These are phyloP conservation scores for Lactarius hatsudake DNA, from an alignment of 768 basidiomycete species.

Conservation along the genomic window DNA sequence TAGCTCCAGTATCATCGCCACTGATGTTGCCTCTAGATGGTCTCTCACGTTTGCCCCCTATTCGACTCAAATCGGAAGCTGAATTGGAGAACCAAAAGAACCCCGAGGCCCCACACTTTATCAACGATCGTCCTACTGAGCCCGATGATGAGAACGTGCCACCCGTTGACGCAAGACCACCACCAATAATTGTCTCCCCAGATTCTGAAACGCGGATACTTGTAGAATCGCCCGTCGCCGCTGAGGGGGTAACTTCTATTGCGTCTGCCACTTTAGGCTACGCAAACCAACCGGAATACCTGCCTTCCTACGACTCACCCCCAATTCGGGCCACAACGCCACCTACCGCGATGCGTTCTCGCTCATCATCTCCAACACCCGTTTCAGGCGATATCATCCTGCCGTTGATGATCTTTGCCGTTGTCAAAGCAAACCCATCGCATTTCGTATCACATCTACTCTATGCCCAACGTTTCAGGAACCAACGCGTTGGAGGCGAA, in stretches of 20 bases:
- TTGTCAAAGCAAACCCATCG: conserved; percentile 89
- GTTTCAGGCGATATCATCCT: conserved; percentile 88
- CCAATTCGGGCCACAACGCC: conserved; percentile 8
- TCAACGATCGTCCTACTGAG: conserved; percentile 9
- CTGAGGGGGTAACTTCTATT: conserved; percentile 11
- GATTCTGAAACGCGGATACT: conserved; percentile 23
- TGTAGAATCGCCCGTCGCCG: conserved; percentile 12
- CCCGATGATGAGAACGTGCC: conserved; percentile 19
- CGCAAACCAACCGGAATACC: background rate
- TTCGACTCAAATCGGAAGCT: conserved; percentile 70
- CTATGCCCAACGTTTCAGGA: conserved; percentile 58
- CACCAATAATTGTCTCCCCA: conserved; percentile 30
- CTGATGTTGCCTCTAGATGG: conserved; percentile 49
- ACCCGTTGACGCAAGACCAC: conserved; percentile 18
- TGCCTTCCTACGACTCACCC: background rate
- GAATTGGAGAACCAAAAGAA: conserved; percentile 40
- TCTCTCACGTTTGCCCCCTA: conserved; percentile 66
- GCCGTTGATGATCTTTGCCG: conserved; percentile 89
- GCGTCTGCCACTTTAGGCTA: conserved; percentile 1
- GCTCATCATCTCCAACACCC: conserved; percentile 42
- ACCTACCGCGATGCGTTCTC: conserved; percentile 22
- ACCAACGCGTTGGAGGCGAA: conserved; percentile 66
- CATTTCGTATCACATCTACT: conserved; percentile 72
- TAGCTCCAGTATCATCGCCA: background rate
- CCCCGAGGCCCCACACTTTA: conserved; percentile 29